A percentile compares a stretch with the other conserved stretches of the same genome.
Evolutionary conservation across 805 yeast species (phyloP).

Genomic region (Schwanniomyces sp.): DNA sequence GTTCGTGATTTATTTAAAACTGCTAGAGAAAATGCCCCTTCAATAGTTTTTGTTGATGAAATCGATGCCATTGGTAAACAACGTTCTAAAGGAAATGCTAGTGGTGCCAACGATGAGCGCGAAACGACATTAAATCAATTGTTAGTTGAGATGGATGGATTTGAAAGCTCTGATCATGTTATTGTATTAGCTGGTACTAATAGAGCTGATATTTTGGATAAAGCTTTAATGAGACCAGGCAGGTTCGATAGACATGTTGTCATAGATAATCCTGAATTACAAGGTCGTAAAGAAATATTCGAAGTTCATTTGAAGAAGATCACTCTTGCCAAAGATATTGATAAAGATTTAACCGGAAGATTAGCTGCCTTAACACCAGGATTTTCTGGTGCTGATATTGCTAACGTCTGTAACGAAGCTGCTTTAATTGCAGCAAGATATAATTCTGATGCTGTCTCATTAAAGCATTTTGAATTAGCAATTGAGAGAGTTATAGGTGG

Average conservation of each 20-base stretch:
- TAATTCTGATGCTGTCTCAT: constrained; percentile 65
- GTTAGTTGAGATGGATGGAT: constrained; percentile 98
- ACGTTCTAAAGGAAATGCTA: constrained; percentile 66
- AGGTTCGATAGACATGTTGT: constrained; percentile 93
- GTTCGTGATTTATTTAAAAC: constrained; percentile 92
- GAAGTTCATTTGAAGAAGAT: constrained; percentile 79
- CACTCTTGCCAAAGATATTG: constrained; percentile 50
- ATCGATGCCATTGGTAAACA: constrained; percentile 99
- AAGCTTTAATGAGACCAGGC: constrained; percentile 94
- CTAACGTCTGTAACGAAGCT: constrained; percentile 95
- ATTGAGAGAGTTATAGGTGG: constrained; percentile 98
- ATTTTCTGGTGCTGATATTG: constrained; percentile 97
- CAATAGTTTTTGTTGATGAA: constrained; percentile 96
- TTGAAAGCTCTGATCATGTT: constrained; percentile 84
- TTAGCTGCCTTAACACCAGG: constrained; percentile 97
- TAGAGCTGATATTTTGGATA: constrained; percentile 89
- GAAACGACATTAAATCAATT: constrained; percentile 95
- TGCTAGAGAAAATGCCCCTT: constrained; percentile 92
- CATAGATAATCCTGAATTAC: constrained; percentile 91
- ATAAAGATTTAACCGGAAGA: constrained; percentile 67
- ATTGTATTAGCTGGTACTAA: constrained; percentile 98
- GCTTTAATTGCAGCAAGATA: constrained; percentile 94
- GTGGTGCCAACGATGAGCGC: constrained; percentile 93
- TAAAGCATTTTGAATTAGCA: constrained; percentile 89
- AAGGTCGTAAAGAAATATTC: constrained; percentile 92